These are phyloP conservation scores for Cytospora chrysosperma DNA, from an alignment of 2,329 filamentous ascomycete genomes.

Conservation along the genomic window DNA sequence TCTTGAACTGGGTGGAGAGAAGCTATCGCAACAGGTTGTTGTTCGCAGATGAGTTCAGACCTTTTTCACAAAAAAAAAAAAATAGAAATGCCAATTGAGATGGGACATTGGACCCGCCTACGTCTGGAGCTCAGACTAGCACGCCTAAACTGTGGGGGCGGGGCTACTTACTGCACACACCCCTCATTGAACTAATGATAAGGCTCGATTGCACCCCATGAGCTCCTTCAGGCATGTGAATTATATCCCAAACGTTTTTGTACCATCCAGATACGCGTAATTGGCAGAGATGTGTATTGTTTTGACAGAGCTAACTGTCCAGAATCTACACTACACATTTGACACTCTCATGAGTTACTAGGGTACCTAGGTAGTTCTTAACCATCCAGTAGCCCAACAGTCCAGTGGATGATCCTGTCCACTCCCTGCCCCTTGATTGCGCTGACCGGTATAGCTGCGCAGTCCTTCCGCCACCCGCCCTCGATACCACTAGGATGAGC, in stretches of 20 bases:
- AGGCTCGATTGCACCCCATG: neutral
- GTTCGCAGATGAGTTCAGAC: neutral
- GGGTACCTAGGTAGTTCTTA: too few species aligned
- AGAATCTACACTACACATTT: neutral
- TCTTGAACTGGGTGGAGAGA: slow-evolving; percentile 5
- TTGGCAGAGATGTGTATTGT: neutral
- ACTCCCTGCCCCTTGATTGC: slow-evolving; percentile 86
- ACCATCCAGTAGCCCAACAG: slow-evolving; percentile 63
- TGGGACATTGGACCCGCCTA: neutral
- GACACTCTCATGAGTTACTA: too few species aligned
- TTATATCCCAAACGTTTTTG: neutral
- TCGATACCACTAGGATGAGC: slow-evolving; percentile 71
- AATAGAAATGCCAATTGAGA: too few species aligned
- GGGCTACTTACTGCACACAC: neutral
- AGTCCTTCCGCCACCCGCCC: slow-evolving; percentile 57
- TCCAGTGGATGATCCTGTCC: slow-evolving; percentile 70
- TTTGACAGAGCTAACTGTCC: neutral
- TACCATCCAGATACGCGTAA: neutral
- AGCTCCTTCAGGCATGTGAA: neutral
- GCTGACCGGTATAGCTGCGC: slow-evolving; percentile 78
- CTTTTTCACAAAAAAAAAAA: slow-evolving; percentile 9
- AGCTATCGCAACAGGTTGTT: neutral
- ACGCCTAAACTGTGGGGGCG: neutral
- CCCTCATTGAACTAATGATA: neutral
- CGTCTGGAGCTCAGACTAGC: neutral